Base-by-base conservation (phyloP, 2,329 filamentous ascomycete species). In the Trichoderma atroviride region DNA sequence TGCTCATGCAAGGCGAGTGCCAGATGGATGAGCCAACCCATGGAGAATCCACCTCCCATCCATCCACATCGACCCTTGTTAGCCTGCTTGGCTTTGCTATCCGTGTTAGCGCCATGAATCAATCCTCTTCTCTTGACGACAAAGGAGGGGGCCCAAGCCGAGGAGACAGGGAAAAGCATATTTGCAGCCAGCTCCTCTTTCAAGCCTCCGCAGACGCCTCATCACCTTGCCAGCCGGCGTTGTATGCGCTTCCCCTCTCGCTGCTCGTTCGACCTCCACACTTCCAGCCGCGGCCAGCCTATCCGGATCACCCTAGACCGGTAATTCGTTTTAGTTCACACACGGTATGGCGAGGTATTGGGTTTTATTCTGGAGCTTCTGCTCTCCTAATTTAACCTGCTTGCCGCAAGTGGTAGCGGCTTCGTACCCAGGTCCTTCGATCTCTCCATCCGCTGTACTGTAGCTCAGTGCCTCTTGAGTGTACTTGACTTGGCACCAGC, bases 231-330 rank as follows among this genome's bases (percentile, higher is more conserved):
- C 57, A 61, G 63, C 68, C 56, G 59, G 37, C 63, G 52, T 50
- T 43, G 24, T 61, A 24, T 64, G 35, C 61, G 40, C 58, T 29
- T 33, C 59, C 31, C 56, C 58, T 59, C 57, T 55, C 37, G 9
- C 22, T 50, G 47, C 27, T 40, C 37, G 52, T 62, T 47, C 55
- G 53, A 59, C 33, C 69, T 57, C 63, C 69, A 70, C 69, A 24
- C 55, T 60, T 64, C 68, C 68, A 67, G 37, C 47, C 47, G 65
- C 69, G 69, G 69, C 57, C 69, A 70, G 69, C 63, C 69, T 58
- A 70, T 70, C 64, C 69, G 69, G 69, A 70, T 70, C 69, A 64
- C 57, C 61, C 57, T 57, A 68, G 57, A n/a, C 31, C n/a, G 19
- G 43, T 60, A 40, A 55, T 52, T 52, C 24, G 27, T 27, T 37